Evolutionary conservation across 192 early-diverging fungal genomes (phyloP), one percentile per base, ranked within the genome.

Genomic region (Backusella australiensis): DNA sequence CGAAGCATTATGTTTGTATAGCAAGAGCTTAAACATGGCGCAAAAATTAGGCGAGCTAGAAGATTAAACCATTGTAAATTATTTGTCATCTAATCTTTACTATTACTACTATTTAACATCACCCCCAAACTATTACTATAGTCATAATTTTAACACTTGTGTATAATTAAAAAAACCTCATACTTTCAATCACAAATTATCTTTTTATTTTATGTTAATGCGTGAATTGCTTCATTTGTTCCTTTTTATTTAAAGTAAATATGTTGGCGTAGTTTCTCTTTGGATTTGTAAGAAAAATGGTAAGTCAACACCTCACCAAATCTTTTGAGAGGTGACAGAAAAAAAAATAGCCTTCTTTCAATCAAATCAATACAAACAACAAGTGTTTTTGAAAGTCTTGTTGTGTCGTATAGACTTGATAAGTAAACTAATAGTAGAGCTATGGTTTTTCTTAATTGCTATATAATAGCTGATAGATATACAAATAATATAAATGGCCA

Each of bases 21-120:
- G 49, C 6, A 76, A 76, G 35, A 76, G 69, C 6, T 66, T 76
- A n/a, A 49, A 69, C 41, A 46, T 76, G 36, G 75, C 75, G 7
- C 67, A 70, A 6, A 42, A 67, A 23, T 34, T 76, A 44, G 68
- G 75, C 36, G 34, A 76, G 38, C 44, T 69, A 9, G 75, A 34
- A 15, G 39, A 56, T 11, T 63, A 73, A 63, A 73, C 17, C 56
- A 26, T 19, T 59, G 56, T 59, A 59, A 59, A 59, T 59, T 59
- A 21, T 56, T 52, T 59, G 26, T 59, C 56, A 26, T 59, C 56
- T 59, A 59, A 26, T 26, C 46, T 49, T 17, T 44, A 44, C 41
- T 42, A 42, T 14, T 46, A 49, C 46, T 49, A 49, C 17, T 49
- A 49, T 49, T 49, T 49, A 49, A 49, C 17, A 15, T 17, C 46